Evolutionary conservation across 495 filamentous ascomycete species (phyloP), one percentile per base, ranked within the genome.

Genomic region (Trichoderma erinaceum): DNA sequence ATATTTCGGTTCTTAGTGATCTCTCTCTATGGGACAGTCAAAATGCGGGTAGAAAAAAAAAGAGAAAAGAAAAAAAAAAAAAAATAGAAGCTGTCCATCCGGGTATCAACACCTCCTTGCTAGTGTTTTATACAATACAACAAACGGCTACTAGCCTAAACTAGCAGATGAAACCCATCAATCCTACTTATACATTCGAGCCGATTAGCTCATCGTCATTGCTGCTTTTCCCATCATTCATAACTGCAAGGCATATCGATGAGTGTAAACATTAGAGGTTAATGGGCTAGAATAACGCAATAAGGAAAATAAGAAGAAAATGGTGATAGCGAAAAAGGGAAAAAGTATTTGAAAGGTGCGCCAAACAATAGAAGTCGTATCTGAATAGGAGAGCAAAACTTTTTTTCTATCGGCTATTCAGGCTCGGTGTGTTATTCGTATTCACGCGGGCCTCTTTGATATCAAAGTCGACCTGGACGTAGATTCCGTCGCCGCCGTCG

Each of bases 401-500:
- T 10, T 32, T 58, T 25, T 21, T 35, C 41, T 32, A 65, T 29
- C 29, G 29, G 32, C 63, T 46, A 32, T 46, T 21, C 63, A 65
- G 35, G 35, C 63, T 41, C 23, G 41, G 6, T 7, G 35, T 65
- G 1, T n/a, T 65, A 13, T 65, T 41, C 32, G 63, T 65, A 25
- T 46, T 41, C 32, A 46, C 8, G 6, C 35, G 41, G 35, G 61
- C 67, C 67, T 70, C 69, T 50, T 61, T 32, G 32, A 70, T 5
- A 1, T 70, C 44, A 58, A 70, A 71, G 41, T 71, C 70, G 0
- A 67, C 63, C 25, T 56, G 68, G 41, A 71, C 70, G 27, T 67
- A 67, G 46, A 71, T 71, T 41, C 70, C 70, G 7, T 71, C 68
- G 23, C 68, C 58, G 58, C 65, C 69, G 13, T 27, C 66, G 23